Base-by-base conservation (phyloP, 352 stramenopile genomes). In the Phytophthora tubulina region DNA sequence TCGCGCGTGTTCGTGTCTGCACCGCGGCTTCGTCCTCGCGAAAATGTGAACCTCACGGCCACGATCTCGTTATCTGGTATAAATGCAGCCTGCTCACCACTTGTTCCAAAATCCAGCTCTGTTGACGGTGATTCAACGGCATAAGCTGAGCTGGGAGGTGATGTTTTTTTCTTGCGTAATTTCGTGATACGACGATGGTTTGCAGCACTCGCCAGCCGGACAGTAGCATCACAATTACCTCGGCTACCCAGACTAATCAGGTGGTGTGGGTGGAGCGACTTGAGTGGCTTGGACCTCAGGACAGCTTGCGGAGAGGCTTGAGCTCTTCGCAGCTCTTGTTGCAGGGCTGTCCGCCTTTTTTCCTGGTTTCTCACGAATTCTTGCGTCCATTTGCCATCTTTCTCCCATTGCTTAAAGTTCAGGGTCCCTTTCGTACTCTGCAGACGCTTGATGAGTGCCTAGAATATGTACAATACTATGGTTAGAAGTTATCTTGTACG, bases 321-420 rank as follows among this genome's bases (percentile, higher is more conserved):
- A 33, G 80, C 78, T 55, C 78, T 80, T 4, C 62, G 38, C 27
- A 94, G 56, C 31, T 92, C 84, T 9, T 92, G 64, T 51, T 92
- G 84, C 1, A 94, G 57, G 6, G 77, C 72, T 1, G 77, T 69
- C 6, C 86, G 75, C 4, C 82, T 62, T 41, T 67, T 84, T 53
- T 94, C 83, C 27, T 92, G 81, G 2, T 70, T 82, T 66, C 79
- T 87, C 4, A 92, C 65, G 27, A 86, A 92, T 6, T 91, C 75
- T 61, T 92, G 83, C 21, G 88, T 89, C 79, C 84, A 85, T 63
- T 93, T 90, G 39, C 82, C 81, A 39, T 92, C 85, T 57, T 88
- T 88, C 60, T 91, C 75, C 85, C 84, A 92, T 56, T 90, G 77
- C 38, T 92, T 91, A 44, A 71, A 84, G 10, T 82, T 84, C 3